phyloP scores from a whole-genome alignment of 495 filamentous ascomycete species.

The Annulohypoxylon stygium region DNA sequence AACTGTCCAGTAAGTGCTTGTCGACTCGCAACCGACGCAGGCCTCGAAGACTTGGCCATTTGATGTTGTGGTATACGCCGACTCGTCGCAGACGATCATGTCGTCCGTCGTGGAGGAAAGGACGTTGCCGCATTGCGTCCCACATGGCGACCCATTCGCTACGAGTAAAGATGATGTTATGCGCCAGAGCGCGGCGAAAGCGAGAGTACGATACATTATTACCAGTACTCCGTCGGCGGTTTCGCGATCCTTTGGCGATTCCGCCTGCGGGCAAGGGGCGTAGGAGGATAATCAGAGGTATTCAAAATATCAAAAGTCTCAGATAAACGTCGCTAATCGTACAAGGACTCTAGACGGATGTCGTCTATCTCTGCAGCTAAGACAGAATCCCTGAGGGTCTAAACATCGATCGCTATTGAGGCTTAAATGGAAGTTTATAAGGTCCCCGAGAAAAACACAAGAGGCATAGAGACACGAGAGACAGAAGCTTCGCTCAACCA shows the following conservation, averaged over 20 bases:
- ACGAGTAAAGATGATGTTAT: constrained; percentile 53
- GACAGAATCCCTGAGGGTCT: constrained; percentile 19
- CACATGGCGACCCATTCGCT: constrained; percentile 58
- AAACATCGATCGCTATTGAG: constrained; percentile 22
- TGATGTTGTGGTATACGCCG: constrained; percentile 40
- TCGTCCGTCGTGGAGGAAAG: constrained; percentile 53
- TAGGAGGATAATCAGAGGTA: constrained; percentile 3
- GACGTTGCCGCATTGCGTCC: constrained; percentile 59
- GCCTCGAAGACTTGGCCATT: constrained; percentile 56
- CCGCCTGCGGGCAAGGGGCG: constrained; percentile 12
- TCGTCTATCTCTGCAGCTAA: constrained; percentile 26
- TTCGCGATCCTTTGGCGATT: not conserved
- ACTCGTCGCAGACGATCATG: constrained; percentile 57
- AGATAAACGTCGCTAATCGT: constrained; percentile 10
- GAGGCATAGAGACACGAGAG: not conserved
- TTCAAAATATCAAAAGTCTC: not conserved
- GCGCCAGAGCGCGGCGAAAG: constrained; percentile 45
- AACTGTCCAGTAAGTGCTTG: constrained; percentile 52
- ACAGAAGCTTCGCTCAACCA: constrained; percentile 18
- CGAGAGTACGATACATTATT: constrained; percentile 23
- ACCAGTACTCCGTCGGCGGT: not conserved
- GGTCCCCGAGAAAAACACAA: not conserved
- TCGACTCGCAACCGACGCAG: constrained; percentile 59
- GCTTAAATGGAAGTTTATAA: constrained; percentile 37
- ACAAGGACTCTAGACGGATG: constrained; percentile 15